phyloP scores from a whole-genome alignment of 805 yeast genomes.

The Lachancea lanzarotensis region DNA sequence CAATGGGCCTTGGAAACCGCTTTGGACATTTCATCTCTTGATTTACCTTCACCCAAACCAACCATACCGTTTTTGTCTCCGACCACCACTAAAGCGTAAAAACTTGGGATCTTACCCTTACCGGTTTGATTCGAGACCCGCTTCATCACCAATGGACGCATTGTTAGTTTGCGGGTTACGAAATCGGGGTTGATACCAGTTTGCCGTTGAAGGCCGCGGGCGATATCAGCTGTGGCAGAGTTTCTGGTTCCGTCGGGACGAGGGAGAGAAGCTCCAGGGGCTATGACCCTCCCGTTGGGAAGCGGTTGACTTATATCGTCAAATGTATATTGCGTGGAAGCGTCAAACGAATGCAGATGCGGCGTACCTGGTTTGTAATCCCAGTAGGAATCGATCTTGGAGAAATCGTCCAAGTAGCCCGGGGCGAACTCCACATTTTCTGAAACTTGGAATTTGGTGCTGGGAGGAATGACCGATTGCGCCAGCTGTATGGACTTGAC shows the following conservation, averaged over 20 bases:
- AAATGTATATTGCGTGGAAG: conserved; percentile 17
- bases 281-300: conserved; percentile 19
- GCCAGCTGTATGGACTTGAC: conserved; percentile 77
- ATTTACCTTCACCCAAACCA: conserved; percentile 88
- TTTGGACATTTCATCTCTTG: conserved; percentile 63
- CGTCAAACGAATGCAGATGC: conserved; percentile 17
- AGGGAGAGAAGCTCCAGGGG: conserved; percentile 22
- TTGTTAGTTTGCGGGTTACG: conserved; percentile 48
- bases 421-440: conserved; percentile 58
- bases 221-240: conserved; percentile 32
- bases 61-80: conserved; percentile 93
- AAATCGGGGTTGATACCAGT: conserved; percentile 63
- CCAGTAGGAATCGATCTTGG: conserved; percentile 68
- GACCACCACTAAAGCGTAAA: conserved; percentile 78
- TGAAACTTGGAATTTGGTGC: conserved; percentile 42
- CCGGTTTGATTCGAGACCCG: conserved; percentile 87
- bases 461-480: conserved; percentile 66
- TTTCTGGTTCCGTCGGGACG: conserved; percentile 13
- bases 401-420: conserved; percentile 61
- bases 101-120: conserved; percentile 80
- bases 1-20: conserved; percentile 84
- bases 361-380: conserved; percentile 41
- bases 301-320: conserved; percentile 21
- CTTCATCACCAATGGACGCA: conserved; percentile 65
- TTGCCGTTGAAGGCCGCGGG: conserved; percentile 49